Evolutionary conservation across 495 filamentous ascomycete species (phyloP).

Genomic region (Evansstolkia leycettana): DNA sequence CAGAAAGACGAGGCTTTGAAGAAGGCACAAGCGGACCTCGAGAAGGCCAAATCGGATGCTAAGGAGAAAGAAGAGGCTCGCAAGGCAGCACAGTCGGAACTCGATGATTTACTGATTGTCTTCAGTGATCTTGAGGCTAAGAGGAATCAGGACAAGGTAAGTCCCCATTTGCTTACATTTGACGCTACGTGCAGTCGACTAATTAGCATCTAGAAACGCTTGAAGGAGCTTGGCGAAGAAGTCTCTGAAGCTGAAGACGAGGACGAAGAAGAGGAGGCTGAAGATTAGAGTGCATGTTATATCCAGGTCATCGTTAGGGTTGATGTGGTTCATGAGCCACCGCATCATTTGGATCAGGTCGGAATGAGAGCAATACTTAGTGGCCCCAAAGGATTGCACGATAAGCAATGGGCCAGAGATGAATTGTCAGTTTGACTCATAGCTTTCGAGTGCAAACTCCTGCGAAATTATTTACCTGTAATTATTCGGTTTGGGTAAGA

Average conservation of each 20-base stretch:
- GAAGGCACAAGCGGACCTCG: conserved; percentile 9
- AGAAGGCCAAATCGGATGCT: conserved; percentile 11
- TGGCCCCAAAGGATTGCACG: too few species aligned
- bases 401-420: too few species aligned
- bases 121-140: conserved; percentile 88
- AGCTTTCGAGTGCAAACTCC: too few species aligned
- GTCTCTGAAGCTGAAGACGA: conserved; percentile 74
- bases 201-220: conserved; percentile 45
- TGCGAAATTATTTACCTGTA: too few species aligned
- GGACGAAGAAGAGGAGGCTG: conserved; percentile 46
- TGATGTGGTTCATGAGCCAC: too few species aligned
- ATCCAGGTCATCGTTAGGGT: too few species aligned
- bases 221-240: conserved; percentile 58
- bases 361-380: too few species aligned
- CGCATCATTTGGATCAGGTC: too few species aligned
- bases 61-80: conserved; percentile 37
- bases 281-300: background rate
- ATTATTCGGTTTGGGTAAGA: too few species aligned
- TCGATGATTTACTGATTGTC: conserved; percentile 78
- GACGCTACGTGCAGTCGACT: conserved; percentile 1
- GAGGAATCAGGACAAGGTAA: conserved; percentile 66
- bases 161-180: conserved; percentile 8
- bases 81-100: conserved; percentile 51
- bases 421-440: too few species aligned
- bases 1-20: conserved; percentile 10